These are phyloP conservation scores for Pythium aristosporum DNA, from an alignment of 352 stramenopile genomes.

Conservation along the genomic window DNA sequence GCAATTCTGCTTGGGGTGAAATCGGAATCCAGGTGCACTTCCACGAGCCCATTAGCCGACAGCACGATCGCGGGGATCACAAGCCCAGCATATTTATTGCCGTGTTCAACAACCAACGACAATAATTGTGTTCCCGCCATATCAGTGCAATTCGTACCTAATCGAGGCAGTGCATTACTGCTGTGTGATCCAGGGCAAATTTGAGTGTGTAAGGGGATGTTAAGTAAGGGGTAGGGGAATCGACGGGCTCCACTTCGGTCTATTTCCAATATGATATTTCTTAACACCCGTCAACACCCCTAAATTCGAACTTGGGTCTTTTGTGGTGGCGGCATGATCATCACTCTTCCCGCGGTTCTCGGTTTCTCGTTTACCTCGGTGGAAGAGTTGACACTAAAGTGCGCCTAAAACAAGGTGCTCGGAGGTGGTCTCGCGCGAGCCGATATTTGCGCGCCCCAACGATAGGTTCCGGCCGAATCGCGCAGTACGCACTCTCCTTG, in stretches of 20 bases:
- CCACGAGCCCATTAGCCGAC: background rate
- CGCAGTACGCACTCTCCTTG: conserved; percentile 29
- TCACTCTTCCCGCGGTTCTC: conserved; percentile 40
- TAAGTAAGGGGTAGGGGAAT: conserved; percentile 2
- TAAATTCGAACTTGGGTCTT: conserved; percentile 23
- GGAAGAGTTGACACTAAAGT: conserved; percentile 37
- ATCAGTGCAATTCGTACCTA: conserved; percentile 13
- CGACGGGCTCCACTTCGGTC: background rate
- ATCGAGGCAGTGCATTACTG: background rate
- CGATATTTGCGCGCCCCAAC: conserved; percentile 23
- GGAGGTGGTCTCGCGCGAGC: conserved; percentile 26
- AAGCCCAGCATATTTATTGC: background rate
- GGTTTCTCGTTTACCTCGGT: conserved; percentile 32
- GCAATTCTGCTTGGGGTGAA: background rate
- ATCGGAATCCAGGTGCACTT: background rate
- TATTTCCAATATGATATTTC: background rate
- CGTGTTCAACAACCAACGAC: background rate
- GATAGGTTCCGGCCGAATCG: conserved; percentile 11
- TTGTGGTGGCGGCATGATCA: conserved; percentile 26
- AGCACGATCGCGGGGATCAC: background rate
- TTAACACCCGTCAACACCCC: conserved; percentile 22
- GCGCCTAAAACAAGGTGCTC: conserved; percentile 23
- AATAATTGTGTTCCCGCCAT: conserved; percentile 9
- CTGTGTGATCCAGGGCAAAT: background rate
- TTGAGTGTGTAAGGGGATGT: conserved; percentile 11